Percentiles rank a stretch among this genome's conserved stretches.
These are phyloP conservation scores for Knufia fluminis DNA, from an alignment of 2,329 filamentous ascomycete genomes.

Conservation along the genomic window DNA sequence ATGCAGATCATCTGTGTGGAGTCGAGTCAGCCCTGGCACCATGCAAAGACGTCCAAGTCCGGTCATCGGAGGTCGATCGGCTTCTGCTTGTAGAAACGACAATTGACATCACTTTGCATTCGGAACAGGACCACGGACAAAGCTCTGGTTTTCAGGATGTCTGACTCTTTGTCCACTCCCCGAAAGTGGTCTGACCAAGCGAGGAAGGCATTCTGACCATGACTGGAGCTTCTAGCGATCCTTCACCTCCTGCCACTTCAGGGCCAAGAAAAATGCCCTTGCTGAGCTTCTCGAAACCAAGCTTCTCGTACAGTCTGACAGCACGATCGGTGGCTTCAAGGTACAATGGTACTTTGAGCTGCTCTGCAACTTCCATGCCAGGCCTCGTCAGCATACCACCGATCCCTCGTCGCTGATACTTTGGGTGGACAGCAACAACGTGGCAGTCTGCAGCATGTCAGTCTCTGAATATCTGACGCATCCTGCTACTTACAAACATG, in stretches of 20 bases:
- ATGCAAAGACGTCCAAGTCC: no score
- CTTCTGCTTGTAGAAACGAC: not conserved
- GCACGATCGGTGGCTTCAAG: constrained; percentile 39
- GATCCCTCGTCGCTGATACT: constrained; percentile 34
- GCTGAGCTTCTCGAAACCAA: constrained; percentile 36
- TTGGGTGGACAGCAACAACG: constrained; percentile 40
- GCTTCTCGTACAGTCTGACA: constrained; percentile 36
- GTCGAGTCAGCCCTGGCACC: not conserved
- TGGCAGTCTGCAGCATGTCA: constrained; percentile 29
- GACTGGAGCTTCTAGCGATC: constrained; percentile 33
- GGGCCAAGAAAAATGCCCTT: constrained; percentile 34
- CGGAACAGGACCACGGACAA: not conserved
- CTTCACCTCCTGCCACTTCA: constrained; percentile 28
- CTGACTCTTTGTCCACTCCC: constrained; percentile 26
- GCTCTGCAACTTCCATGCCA: constrained; percentile 27
- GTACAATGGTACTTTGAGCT: constrained; percentile 35
- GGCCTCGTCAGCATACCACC: constrained; percentile 35
- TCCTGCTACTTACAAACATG: constrained; percentile 34
- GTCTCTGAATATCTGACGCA: not conserved
- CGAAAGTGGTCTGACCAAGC: constrained; percentile 28
- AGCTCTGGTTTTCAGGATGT: not conserved
- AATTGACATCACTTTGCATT: not conserved
- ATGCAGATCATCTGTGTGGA: not conserved
- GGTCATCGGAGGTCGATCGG: no score
- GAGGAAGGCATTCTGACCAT: constrained; percentile 36